Evolutionary conservation across 805 yeast genomes (phyloP).

Genomic region (Saccharomyces eubayanus): DNA sequence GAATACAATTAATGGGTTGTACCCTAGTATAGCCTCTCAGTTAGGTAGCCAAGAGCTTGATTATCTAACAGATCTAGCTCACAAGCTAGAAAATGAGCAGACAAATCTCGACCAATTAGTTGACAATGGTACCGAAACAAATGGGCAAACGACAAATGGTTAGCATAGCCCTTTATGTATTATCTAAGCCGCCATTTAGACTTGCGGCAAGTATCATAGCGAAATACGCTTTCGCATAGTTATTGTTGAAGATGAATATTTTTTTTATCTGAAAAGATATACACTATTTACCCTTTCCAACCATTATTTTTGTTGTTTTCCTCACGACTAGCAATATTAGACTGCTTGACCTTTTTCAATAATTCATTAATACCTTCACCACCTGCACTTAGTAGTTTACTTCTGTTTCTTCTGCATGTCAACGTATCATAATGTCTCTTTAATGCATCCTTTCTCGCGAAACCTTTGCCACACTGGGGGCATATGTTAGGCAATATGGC

Average conservation of each 20-base stretch:
- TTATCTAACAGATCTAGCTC: conserved; percentile 76
- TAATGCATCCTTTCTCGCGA: conserved; percentile 74
- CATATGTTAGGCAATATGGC: conserved; percentile 66
- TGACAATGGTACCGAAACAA: background rate
- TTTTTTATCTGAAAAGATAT: background rate
- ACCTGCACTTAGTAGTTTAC: conserved; percentile 33
- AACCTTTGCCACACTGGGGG: conserved; percentile 67
- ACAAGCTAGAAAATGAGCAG: background rate
- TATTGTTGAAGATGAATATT: background rate
- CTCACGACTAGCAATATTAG: background rate
- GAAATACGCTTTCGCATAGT: background rate
- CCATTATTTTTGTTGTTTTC: background rate
- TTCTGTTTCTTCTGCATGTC: conserved; percentile 66
- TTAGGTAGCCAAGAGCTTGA: conserved; percentile 92
- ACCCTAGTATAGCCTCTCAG: conserved; percentile 92
- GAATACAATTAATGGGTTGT: conserved; percentile 81
- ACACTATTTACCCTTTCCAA: conserved; percentile 1
- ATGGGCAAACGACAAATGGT: background rate
- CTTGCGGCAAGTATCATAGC: background rate
- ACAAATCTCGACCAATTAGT: background rate
- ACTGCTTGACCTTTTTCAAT: conserved; percentile 11
- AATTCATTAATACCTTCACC: conserved; percentile 29
- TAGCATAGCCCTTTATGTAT: background rate
- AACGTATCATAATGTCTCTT: conserved; percentile 66
- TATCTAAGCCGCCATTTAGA: background rate